Percentiles rank a stretch among this genome's conserved stretches.
Conservation (phyloP, 768 basidiomycete genomes). For the Boletus pseudo-olivaceus region DNA sequence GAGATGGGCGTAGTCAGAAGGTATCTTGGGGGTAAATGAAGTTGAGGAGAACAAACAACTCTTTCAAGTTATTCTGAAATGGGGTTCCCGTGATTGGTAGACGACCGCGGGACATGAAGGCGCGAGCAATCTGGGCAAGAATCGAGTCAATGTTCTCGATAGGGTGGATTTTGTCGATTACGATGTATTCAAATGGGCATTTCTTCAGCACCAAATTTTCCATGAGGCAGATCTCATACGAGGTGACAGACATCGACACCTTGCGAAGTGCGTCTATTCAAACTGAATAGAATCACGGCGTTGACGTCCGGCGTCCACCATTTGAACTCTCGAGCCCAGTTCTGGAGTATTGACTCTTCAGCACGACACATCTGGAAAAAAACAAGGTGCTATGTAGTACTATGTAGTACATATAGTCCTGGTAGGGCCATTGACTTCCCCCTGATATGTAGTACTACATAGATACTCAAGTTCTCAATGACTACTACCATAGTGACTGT, state of each 20-base stretch:
- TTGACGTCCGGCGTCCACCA: constrained; percentile 90
- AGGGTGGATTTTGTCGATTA: constrained; percentile 97
- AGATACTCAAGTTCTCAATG: background rate
- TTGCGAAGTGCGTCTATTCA: constrained; percentile 77
- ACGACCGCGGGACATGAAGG: constrained; percentile 84
- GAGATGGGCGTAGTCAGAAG: constrained; percentile 84
- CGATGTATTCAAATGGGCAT: constrained; percentile 95
- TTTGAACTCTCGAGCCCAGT: constrained; percentile 92
- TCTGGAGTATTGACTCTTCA: constrained; percentile 95
- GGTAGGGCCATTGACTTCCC: background rate
- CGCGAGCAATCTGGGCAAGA: constrained; percentile 87
- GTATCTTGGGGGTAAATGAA: constrained; percentile 98
- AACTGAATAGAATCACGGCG: constrained; percentile 68
- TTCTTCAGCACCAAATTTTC: constrained; percentile 89
- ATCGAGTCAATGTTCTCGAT: constrained; percentile 99
- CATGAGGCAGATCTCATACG: constrained; percentile 95
- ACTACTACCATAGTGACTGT: background rate
- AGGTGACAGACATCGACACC: constrained; percentile 95
- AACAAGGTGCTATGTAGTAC: background rate
- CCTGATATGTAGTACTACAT: background rate
- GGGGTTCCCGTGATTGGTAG: constrained; percentile 96
- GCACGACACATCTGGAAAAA: background rate
- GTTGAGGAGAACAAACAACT: constrained; percentile 87
- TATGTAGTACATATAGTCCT: background rate
- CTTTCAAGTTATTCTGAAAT: constrained; percentile 94